Percentiles rank a stretch among this genome's conserved stretches.
Conservation (phyloP, 345 rosid species). For the Salix purpurea region DNA sequence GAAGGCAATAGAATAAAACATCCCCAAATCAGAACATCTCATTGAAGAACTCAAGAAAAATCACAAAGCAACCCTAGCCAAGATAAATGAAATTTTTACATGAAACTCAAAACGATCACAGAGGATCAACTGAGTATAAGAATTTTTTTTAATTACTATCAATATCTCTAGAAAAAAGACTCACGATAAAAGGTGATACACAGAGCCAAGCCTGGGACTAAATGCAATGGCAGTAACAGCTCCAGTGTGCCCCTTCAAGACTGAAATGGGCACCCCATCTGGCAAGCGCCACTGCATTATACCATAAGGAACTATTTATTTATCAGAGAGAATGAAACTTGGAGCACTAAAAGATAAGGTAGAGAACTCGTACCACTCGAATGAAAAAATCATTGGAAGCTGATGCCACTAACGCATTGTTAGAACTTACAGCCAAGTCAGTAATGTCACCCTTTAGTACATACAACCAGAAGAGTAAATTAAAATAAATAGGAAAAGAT, state of each 20-base stretch:
- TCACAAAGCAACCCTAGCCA: constrained; percentile 1
- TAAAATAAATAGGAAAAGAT: constrained; percentile 9
- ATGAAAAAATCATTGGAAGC: constrained; percentile 91
- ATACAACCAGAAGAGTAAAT: constrained; percentile 17
- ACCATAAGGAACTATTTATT: constrained; percentile 12
- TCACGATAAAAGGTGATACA: constrained; percentile 95
- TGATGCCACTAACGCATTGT: constrained; percentile 86
- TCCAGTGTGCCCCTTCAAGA: constrained; percentile 87
- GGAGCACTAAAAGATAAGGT: constrained; percentile 11
- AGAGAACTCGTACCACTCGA: constrained; percentile 67
- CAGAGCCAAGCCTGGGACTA: constrained; percentile 89
- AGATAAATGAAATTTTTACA: neutral
- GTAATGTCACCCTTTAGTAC: constrained; percentile 90
- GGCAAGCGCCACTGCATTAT: constrained; percentile 87
- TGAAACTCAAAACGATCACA: constrained; percentile 14
- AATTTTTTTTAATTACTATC: no score
- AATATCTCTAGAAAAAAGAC: constrained; percentile 27
- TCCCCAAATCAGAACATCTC: constrained; percentile 2
- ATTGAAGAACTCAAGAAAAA: constrained; percentile 6
- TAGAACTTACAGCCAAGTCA: constrained; percentile 97
- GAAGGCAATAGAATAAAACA: constrained; percentile 1
- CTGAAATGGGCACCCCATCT: constrained; percentile 93
- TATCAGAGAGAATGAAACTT: constrained; percentile 10
- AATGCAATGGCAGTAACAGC: constrained; percentile 97
- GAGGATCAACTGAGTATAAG: constrained; percentile 8